These are phyloP conservation scores for Pichia cabralensis DNA, from an alignment of 805 yeast genomes.

Conservation along the genomic window DNA sequence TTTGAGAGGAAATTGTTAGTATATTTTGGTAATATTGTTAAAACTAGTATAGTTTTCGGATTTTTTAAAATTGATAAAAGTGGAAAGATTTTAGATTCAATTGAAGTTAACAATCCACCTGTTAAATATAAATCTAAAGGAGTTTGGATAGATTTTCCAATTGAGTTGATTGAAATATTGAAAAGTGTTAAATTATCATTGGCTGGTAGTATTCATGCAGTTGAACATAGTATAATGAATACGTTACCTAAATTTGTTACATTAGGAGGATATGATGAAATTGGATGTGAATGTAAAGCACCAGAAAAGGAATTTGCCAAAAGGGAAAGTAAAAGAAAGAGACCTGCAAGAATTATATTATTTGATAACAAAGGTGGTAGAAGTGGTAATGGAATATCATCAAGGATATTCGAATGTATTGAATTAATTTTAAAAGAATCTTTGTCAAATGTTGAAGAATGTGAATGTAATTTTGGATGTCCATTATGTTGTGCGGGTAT, in stretches of 20 bases:
- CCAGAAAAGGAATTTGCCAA: slow-evolving; percentile 92
- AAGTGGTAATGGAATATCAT: slow-evolving; percentile 69
- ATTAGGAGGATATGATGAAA: slow-evolving; percentile 59
- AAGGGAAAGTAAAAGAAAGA: slow-evolving; percentile 53
- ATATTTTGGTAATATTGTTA: slow-evolving; percentile 64
- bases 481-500: slow-evolving; percentile 82
- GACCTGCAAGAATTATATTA: slow-evolving; percentile 85
- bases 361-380: slow-evolving; percentile 78
- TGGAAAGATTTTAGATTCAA: slow-evolving; percentile 80
- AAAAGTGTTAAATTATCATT: slow-evolving; percentile 47
- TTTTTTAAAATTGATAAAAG: slow-evolving; percentile 76
- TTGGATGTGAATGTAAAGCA: slow-evolving; percentile 91
- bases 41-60: slow-evolving; percentile 79
- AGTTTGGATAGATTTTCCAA: slow-evolving; percentile 84
- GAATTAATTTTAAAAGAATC: slow-evolving; percentile 58
- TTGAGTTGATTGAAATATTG: slow-evolving; percentile 48
- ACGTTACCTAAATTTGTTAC: slow-evolving; percentile 64
- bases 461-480: slow-evolving; percentile 63
- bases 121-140: slow-evolving; percentile 63
- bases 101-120: slow-evolving; percentile 88
- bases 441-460: slow-evolving; percentile 44
- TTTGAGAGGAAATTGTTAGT: slow-evolving; percentile 54
- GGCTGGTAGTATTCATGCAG: slow-evolving; percentile 95
- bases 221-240: slow-evolving; percentile 82
- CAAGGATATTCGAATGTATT: slow-evolving; percentile 70